phyloP scores from a whole-genome alignment of 495 filamentous ascomycete genomes.

The Geopyxis carbonaria region DNA sequence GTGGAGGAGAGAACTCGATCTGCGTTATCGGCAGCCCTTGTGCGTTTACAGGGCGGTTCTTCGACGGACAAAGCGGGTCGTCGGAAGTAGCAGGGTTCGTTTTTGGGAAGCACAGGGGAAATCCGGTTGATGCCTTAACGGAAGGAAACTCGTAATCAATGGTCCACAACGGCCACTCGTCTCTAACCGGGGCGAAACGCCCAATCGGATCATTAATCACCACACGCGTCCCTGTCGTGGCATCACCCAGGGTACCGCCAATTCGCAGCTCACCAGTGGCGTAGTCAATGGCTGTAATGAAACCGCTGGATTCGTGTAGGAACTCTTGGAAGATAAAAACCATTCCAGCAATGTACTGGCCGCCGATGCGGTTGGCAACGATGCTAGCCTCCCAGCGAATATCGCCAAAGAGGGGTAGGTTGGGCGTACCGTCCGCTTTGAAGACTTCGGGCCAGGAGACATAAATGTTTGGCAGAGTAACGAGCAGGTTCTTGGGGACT shows the following conservation, averaged over 20 bases:
- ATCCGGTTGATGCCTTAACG: too few species aligned
- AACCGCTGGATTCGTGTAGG: slow-evolving; percentile 5
- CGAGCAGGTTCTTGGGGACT: slow-evolving; percentile 9
- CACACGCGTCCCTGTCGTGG: slow-evolving; percentile 3
- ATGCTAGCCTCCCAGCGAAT: slow-evolving; percentile 8
- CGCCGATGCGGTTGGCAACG: background rate
- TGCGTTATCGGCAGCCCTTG: too few species aligned
- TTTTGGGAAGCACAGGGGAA: too few species aligned
- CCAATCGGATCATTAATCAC: slow-evolving; percentile 14
- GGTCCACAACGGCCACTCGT: too few species aligned
- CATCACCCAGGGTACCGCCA: slow-evolving; percentile 1
- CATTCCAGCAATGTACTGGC: slow-evolving; percentile 7
- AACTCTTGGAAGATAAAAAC: slow-evolving; percentile 13
- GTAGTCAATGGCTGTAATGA: slow-evolving; percentile 11
- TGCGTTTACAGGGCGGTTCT: too few species aligned
- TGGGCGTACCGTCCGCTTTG: slow-evolving; percentile 4
- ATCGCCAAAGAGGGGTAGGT: slow-evolving; percentile 5
- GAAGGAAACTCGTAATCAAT: too few species aligned
- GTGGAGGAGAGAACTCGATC: too few species aligned
- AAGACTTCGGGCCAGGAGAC: slow-evolving; percentile 13
- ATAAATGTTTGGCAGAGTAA: slow-evolving; percentile 11
- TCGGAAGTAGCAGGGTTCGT: too few species aligned
- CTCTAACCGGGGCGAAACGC: slow-evolving; percentile 5
- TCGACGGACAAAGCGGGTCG: too few species aligned
- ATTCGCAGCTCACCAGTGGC: slow-evolving; percentile 9